Conservation (phyloP, 148 eudicot species). For the Fagopyrum esculentum region DNA sequence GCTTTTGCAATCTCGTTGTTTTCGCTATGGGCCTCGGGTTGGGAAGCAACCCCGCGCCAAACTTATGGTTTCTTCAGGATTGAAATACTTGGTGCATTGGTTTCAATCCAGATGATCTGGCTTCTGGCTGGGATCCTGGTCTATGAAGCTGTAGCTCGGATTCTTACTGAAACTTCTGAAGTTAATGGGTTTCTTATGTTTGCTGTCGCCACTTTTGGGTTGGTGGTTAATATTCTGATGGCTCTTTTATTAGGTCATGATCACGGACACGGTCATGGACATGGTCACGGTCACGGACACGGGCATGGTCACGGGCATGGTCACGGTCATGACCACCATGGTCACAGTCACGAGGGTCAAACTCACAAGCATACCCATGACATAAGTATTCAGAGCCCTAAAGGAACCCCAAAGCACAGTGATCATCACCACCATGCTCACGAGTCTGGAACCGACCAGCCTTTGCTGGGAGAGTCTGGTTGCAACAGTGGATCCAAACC, state of each 20-base stretch:
- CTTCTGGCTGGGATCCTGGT: slow-evolving; percentile 58
- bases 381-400: slow-evolving; percentile 27
- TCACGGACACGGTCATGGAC: slow-evolving; percentile 44
- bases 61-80: slow-evolving; percentile 58
- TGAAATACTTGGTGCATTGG: slow-evolving; percentile 52
- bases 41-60: slow-evolving; percentile 64
- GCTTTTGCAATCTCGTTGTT: slow-evolving; percentile 62
- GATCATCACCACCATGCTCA: slow-evolving; percentile 15
- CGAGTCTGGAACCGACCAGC: slow-evolving; percentile 34
- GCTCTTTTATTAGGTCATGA: slow-evolving; percentile 34
- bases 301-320: slow-evolving; percentile 25
- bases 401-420: slow-evolving; percentile 16
- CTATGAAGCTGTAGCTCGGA: slow-evolving; percentile 50
- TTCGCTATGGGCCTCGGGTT: slow-evolving; percentile 55
- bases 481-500: slow-evolving; percentile 8
- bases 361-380: slow-evolving; percentile 22
- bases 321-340: slow-evolving; percentile 19
- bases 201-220: slow-evolving; percentile 46
- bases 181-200: slow-evolving; percentile 58
- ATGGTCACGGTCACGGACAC: slow-evolving; percentile 23
- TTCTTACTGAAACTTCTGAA: slow-evolving; percentile 37
- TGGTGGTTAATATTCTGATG: slow-evolving; percentile 49
- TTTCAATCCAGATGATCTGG: slow-evolving; percentile 64
- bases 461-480: slow-evolving; percentile 22
- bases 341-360: slow-evolving; percentile 27